Evolutionary conservation across 768 basidiomycete species (phyloP), one percentile per base, ranked within the genome.

Genomic region (Serendipita sp.): DNA sequence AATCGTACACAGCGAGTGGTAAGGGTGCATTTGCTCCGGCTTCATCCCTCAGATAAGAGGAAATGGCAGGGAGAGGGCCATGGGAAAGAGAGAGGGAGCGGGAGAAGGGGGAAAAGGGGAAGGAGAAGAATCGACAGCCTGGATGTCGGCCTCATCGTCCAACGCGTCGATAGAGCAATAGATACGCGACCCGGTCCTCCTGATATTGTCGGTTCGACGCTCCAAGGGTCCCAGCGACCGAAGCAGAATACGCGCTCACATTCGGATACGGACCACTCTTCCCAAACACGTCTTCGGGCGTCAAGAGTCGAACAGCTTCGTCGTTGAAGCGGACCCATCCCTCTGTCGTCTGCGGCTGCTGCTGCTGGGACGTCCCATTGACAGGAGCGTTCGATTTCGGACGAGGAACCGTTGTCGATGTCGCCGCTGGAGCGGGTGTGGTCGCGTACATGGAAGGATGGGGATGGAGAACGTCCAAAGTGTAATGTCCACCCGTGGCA

Each of bases 321-420:
- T 97, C 95, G 73, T 98, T 94, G 63, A 97, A 88, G 60, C 94
- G 85, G 66, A 96, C 79, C 95, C 95, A 97, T 8, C 83, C 86
- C 65, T 88, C 84, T 3, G 60, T 70, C 48, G 48, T 8, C 5
- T 41, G 38, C 13, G 38, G 38, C 13, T 41, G 38, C 38, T 41
- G 38, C 38, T 41, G 38, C 38, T 41, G 38, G 38, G 38, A 13
- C 1, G 38, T 4, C 7, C 38, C 38, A 41, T 41, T 41, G 38
- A 41, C 38, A 13, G 38, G 7, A 41, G 13, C 1, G 2, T 51
- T 51, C 18, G 48, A 51, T 60, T n/a, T 28, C 16, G 18, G 28
- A 10, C 35, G 24, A 8, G 24, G 28, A 37, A 28, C 32, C 34
- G 56, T 3, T 8, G 28, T 37, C 13, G 38, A 41, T 41, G 38